Percentiles rank a stretch among this genome's conserved stretches.
Conservation (phyloP, 129 eudicot genomes). For the Tagetes erecta region DNA sequence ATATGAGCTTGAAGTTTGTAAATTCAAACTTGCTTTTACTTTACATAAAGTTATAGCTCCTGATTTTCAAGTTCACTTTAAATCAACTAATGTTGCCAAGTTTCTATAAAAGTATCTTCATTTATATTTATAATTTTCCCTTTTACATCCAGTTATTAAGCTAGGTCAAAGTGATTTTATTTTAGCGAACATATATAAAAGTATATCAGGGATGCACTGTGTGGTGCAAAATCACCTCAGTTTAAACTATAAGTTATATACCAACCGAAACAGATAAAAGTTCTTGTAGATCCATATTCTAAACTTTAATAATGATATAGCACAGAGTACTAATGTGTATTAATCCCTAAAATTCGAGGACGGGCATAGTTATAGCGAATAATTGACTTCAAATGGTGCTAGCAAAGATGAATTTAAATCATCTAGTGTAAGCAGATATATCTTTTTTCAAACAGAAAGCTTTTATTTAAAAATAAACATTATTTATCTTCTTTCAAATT, state of each 20-base stretch:
- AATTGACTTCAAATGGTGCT: not conserved
- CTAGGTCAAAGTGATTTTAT: too few species aligned
- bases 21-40: conserved; percentile 5
- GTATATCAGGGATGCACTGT: not conserved
- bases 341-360: too few species aligned
- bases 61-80: not conserved
- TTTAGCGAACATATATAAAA: too few species aligned
- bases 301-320: not conserved
- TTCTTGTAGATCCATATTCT: not conserved
- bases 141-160: too few species aligned
- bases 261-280: not conserved
- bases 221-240: not conserved
- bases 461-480: not conserved
- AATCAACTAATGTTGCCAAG: too few species aligned
- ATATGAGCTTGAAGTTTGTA: not conserved
- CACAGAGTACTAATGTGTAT: not conserved
- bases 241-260: not conserved
- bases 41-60: conserved; percentile 10
- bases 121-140: too few species aligned
- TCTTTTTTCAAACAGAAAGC: conserved; percentile 8
- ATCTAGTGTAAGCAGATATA: not conserved
- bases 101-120: too few species aligned
- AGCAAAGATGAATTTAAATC: not conserved
- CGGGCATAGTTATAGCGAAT: not conserved
- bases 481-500: not conserved